Percentiles rank a stretch among this genome's conserved stretches.
Conservation (phyloP, 345 rosid species). For the Arabidopsis arenosa region DNA sequence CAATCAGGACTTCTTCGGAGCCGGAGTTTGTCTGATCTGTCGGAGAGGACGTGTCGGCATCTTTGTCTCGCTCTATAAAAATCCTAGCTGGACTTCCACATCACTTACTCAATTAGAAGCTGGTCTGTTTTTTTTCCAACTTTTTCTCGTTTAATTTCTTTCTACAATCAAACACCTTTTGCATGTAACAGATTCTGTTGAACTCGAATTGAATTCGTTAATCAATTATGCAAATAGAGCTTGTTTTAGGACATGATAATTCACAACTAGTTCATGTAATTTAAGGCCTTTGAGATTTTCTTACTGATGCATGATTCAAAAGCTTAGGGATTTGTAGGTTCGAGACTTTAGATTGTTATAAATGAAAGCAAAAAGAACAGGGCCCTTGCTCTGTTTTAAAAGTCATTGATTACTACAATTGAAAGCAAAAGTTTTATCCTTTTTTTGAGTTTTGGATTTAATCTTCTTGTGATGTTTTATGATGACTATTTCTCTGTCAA, state of each 20-base stretch:
- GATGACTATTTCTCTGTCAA: not conserved
- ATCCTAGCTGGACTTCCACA: slow-evolving; percentile 69
- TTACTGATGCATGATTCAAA: not conserved
- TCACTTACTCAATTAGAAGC: slow-evolving; percentile 44
- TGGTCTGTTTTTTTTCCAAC: slow-evolving; percentile 33
- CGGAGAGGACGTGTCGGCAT: slow-evolving; percentile 41
- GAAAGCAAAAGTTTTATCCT: not conserved
- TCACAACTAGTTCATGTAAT: not conserved
- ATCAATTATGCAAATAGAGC: not conserved
- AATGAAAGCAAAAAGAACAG: not conserved
- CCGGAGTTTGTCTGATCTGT: slow-evolving; percentile 52
- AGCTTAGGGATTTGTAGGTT: slow-evolving; percentile 2
- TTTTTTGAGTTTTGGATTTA: slow-evolving; percentile 4
- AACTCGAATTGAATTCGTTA: not conserved
- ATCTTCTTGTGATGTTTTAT: not conserved
- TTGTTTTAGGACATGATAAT: not conserved
- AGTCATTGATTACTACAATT: not conserved
- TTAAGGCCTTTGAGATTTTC: not conserved
- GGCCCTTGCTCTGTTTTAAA: slow-evolving; percentile 3
- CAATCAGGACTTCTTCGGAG: not conserved
- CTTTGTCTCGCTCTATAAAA: slow-evolving; percentile 37
- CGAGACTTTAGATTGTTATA: not conserved
- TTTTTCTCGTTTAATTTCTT: not conserved
- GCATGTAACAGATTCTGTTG: slow-evolving; percentile 18
- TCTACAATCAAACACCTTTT: not conserved